Evolutionary conservation across 306 rosid genomes (phyloP).

Genomic region (Parietaria judaica): DNA sequence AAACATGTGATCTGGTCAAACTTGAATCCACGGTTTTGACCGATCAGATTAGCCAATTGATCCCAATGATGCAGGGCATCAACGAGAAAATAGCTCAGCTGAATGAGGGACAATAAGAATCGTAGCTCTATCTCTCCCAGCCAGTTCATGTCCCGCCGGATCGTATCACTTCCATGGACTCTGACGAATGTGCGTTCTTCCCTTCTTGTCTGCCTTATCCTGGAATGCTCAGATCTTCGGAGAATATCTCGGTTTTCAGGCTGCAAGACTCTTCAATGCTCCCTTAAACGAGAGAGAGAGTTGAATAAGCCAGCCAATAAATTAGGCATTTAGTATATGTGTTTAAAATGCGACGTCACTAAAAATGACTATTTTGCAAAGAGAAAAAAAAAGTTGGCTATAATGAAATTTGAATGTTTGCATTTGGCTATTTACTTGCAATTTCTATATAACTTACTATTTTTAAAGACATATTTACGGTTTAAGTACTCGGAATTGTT

Average conservation of each 20-base stretch:
- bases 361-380: too few relatives aligned
- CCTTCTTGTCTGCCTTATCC: slow-evolving; percentile 36
- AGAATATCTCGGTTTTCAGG: slow-evolving; percentile 29
- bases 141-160: slow-evolving; percentile 47
- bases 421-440: too few relatives aligned
- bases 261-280: slow-evolving; percentile 45
- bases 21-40: slow-evolving; percentile 35
- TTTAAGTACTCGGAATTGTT: too few relatives aligned
- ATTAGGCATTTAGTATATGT: too few relatives aligned
- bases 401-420: too few relatives aligned
- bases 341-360: too few relatives aligned
- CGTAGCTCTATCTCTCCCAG: slow-evolving; percentile 42
- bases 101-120: slow-evolving; percentile 52
- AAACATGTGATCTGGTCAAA: slow-evolving; percentile 32
- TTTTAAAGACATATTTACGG: too few relatives aligned
- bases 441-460: too few relatives aligned
- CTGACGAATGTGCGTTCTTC: slow-evolving; percentile 58
- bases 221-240: slow-evolving; percentile 36
- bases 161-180: slow-evolving; percentile 48
- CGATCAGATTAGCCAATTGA: slow-evolving; percentile 38
- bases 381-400: too few relatives aligned
- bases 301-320: too few relatives aligned
- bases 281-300: slow-evolving; percentile 25
- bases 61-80: slow-evolving; percentile 35
- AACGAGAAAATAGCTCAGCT: slow-evolving; percentile 36